phyloP scores from a whole-genome alignment of 192 early-diverging fungal species.

The Mycoemilia scoparia region DNA sequence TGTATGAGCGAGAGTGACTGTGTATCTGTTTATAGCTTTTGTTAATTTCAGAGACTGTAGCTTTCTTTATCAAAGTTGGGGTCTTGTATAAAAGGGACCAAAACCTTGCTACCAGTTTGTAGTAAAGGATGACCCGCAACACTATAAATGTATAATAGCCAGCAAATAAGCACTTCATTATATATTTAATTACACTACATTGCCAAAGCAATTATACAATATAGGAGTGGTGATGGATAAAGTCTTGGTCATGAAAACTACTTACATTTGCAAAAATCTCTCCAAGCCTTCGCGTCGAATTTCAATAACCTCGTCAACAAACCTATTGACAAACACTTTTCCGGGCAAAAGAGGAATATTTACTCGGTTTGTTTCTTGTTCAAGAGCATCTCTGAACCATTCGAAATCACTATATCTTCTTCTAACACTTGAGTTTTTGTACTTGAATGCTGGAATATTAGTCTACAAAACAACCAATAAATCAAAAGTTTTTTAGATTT shows the following conservation, averaged over 20 bases:
- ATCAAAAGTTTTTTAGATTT: too few species aligned
- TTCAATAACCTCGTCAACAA: slow-evolving; percentile 92
- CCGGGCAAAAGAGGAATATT: slow-evolving; percentile 92
- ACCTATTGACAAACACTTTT: slow-evolving; percentile 91
- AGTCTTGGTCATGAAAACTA: slow-evolving; percentile 27
- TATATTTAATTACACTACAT: slow-evolving; percentile 1
- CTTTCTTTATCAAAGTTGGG: slow-evolving; percentile 64
- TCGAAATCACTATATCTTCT: slow-evolving; percentile 96
- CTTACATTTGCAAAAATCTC: slow-evolving; percentile 92
- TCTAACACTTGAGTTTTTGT: slow-evolving; percentile 61
- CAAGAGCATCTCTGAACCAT: slow-evolving; percentile 91
- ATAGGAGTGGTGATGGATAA: neutral
- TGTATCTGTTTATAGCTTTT: too few species aligned
- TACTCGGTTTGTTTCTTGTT: slow-evolving; percentile 76
- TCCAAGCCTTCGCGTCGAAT: slow-evolving; percentile 74
- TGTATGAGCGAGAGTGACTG: too few species aligned
- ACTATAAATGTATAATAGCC: slow-evolving; percentile 21
- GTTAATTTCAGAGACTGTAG: too few species aligned
- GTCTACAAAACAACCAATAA: too few species aligned
- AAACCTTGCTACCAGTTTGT: slow-evolving; percentile 89
- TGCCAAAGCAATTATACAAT: too few species aligned
- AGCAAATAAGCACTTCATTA: too few species aligned
- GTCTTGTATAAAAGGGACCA: slow-evolving; percentile 88
- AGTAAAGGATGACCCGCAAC: slow-evolving; percentile 90
- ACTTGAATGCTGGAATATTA: slow-evolving; percentile 92